Conservation (phyloP, 805 yeast species). For the Cephaloascus fragrans region DNA sequence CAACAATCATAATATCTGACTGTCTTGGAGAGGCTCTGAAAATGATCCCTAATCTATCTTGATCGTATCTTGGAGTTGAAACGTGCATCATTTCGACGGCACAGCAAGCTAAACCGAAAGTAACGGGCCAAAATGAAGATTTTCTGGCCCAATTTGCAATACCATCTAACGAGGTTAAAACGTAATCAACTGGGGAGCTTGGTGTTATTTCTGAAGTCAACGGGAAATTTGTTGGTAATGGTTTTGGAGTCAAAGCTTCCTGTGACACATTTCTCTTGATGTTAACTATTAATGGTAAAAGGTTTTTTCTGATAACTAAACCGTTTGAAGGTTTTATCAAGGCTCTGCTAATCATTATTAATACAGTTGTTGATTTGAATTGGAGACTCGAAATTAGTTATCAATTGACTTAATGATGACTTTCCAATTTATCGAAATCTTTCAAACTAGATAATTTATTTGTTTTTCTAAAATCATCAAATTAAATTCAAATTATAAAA, state of each 20-base stretch:
- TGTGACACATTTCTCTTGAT: neutral
- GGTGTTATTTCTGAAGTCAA: constrained; percentile 54
- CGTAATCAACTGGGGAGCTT: constrained; percentile 60
- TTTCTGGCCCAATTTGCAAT: constrained; percentile 88
- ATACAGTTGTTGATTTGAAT: no score
- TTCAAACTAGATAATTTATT: neutral
- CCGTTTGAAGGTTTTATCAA: neutral
- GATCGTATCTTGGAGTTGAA: constrained; percentile 85
- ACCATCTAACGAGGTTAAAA: constrained; percentile 71
- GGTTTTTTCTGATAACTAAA: neutral
- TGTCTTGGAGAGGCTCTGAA: constrained; percentile 93
- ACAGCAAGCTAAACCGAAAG: constrained; percentile 88
- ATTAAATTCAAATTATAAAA: no score
- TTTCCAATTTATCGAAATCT: neutral
- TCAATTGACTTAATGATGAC: no score
- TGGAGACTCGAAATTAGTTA: no score
- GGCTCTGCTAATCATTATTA: neutral
- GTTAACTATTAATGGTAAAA: neutral
- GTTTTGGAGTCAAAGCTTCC: constrained; percentile 30
- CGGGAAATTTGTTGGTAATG: constrained; percentile 59
- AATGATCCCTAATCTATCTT: constrained; percentile 85
- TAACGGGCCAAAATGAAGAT: constrained; percentile 89
- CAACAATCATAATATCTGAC: constrained; percentile 86
- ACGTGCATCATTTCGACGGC: constrained; percentile 96
- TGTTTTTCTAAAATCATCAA: neutral